Evolutionary conservation across 176 grass and related monocot genomes (phyloP).

Genomic region (Oryza brachyantha): DNA sequence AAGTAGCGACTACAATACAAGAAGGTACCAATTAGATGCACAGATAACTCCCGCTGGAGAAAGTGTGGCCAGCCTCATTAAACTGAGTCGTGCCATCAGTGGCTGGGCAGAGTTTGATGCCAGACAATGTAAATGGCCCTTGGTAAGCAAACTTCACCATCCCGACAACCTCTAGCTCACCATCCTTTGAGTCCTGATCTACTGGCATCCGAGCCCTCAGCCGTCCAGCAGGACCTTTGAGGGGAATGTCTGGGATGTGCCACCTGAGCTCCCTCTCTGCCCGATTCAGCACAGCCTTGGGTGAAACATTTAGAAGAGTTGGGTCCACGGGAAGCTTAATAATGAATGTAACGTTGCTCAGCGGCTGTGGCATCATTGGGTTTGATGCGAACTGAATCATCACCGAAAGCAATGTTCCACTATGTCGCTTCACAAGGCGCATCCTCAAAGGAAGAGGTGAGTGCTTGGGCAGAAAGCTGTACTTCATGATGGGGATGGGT

Average conservation of each 20-base stretch:
- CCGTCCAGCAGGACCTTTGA: constrained; percentile 63
- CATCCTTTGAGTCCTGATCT: constrained; percentile 84
- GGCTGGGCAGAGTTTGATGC: constrained; percentile 71
- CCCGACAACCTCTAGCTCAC: constrained; percentile 78
- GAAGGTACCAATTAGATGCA: constrained; percentile 65
- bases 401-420: constrained; percentile 72
- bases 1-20: constrained; percentile 32
- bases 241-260: constrained; percentile 81
- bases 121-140: constrained; percentile 76
- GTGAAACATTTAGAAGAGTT: constrained; percentile 73
- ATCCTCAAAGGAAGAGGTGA: constrained; percentile 79
- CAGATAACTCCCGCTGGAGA: constrained; percentile 74
- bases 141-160: constrained; percentile 86
- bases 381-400: constrained; percentile 94
- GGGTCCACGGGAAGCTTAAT: constrained; percentile 91
- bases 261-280: constrained; percentile 80
- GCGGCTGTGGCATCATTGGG: constrained; percentile 67
- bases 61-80: constrained; percentile 82
- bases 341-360: constrained; percentile 80
- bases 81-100: constrained; percentile 65
- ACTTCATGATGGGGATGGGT: constrained; percentile 78
- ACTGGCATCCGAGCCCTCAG: constrained; percentile 90
- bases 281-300: constrained; percentile 86
- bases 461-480: constrained; percentile 77
- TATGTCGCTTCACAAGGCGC: constrained; percentile 86